Base-by-base conservation (phyloP, 78 protist genomes). In the Dictyostelium firmibasis region DNA sequence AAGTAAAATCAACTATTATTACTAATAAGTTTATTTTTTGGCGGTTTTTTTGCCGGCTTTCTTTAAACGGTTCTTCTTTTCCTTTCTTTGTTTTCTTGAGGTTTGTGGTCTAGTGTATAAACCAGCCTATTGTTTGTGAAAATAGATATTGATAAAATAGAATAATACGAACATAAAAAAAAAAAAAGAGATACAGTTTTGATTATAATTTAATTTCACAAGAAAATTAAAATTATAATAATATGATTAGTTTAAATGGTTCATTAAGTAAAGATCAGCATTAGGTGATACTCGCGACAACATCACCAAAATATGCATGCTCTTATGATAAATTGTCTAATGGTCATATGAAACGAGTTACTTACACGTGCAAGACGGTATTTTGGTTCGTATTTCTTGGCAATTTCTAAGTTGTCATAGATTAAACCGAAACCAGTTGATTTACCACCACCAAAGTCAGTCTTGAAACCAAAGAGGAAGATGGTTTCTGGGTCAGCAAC, bases 391-490 rank as follows among this genome's bases (percentile, higher is more conserved):
- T 75, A 94, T 91, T 95, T 84, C 98, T 98, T 98, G 94, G 85
- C 60, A 41, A 96, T 93, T 6, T 97, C 97, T 83, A 95, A 25
- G 86, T 29, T 70, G 96, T 99, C 99, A 94, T 99, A 99, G 99
- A 99, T 97, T 79, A 98, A 76, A 83, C 98, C 99, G 78, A 99
- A 99, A 86, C 99, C 99, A 25, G 99, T 97, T 79, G 97, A 91
- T 44, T 79, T 84, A 83, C 99, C 99, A 41, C 99, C 99, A 86
- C 99, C 99, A 76, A 99, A 99, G 27, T 84, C 96, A 20, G 98
- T 98, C 47, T 85, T 47, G 98, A 99, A 95, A 76, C 99, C 99
- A 83, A 95, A 99, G 72, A 95, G 33, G 91, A 96, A 29, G 94
- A 99, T 57, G 86, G 79, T 60, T 44, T 93, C 83, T 33, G 97